Conservation (phyloP, 495 filamentous ascomycete genomes). For the Patellaria atrata region DNA sequence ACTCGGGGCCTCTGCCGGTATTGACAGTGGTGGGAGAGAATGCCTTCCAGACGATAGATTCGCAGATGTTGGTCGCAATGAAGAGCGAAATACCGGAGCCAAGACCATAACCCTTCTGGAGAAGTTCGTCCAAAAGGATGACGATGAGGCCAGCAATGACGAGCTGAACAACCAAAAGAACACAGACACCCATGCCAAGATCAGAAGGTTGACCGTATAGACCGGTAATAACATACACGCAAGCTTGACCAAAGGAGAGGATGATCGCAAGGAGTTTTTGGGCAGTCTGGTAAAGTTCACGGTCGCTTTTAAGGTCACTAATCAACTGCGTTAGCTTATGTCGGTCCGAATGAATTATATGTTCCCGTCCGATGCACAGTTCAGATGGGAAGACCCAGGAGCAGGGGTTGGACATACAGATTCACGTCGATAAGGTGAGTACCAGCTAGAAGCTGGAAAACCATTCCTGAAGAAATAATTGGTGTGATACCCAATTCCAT, state of each 20-base stretch:
- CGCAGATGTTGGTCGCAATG: slow-evolving; percentile 99
- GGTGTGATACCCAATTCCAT: slow-evolving; percentile 99
- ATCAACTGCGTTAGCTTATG: slow-evolving; percentile 45
- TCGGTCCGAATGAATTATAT: too few species aligned
- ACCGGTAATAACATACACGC: slow-evolving; percentile 92
- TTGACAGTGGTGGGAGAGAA: slow-evolving; percentile 99
- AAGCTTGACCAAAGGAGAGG: slow-evolving; percentile 90
- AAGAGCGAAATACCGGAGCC: slow-evolving; percentile 98
- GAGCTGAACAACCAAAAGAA: slow-evolving; percentile 92
- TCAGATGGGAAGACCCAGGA: too few species aligned
- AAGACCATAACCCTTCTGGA: slow-evolving; percentile 98
- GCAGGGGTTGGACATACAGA: too few species aligned
- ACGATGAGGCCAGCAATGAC: slow-evolving; percentile 94
- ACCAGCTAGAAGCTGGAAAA: slow-evolving; percentile 98
- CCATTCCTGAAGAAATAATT: slow-evolving; percentile 99
- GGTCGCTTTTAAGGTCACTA: slow-evolving; percentile 99
- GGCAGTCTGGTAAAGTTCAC: slow-evolving; percentile 97
- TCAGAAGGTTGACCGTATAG: slow-evolving; percentile 94
- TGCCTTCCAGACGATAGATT: slow-evolving; percentile 99
- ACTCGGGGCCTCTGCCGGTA: slow-evolving; percentile 96
- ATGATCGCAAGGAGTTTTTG: slow-evolving; percentile 99
- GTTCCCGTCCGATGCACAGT: not conserved
- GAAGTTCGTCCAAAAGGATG: slow-evolving; percentile 96
- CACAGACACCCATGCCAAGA: slow-evolving; percentile 93
- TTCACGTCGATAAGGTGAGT: slow-evolving; percentile 99